Evolutionary conservation across 257 asterid species (phyloP).

Genomic region (Gardenia jasminoides): DNA sequence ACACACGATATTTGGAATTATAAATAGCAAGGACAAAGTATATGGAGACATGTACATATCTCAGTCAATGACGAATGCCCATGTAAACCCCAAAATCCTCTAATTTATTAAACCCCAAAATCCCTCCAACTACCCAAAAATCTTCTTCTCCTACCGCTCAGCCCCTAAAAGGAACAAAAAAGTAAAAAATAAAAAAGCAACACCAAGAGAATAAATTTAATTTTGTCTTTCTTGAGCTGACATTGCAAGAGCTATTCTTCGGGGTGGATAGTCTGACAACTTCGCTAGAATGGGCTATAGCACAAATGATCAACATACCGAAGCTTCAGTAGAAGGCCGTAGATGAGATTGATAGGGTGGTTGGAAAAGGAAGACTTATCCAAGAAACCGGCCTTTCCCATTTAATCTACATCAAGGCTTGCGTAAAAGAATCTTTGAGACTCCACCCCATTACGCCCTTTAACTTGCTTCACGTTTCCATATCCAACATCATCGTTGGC

Average conservation of each 20-base stretch:
- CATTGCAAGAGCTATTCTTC: conserved; percentile 19
- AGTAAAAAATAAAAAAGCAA: too few species aligned
- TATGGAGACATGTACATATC: too few species aligned
- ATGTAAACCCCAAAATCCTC: too few species aligned
- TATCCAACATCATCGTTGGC: neutral
- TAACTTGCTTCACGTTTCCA: conserved; percentile 6
- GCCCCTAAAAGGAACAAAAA: too few species aligned
- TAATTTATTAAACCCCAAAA: too few species aligned
- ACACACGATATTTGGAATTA: too few species aligned
- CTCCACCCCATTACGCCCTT: conserved; percentile 17
- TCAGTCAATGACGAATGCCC: too few species aligned
- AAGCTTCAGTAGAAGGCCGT: neutral
- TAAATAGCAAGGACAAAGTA: too few species aligned
- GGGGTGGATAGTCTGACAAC: conserved; percentile 18
- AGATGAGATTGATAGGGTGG: conserved; percentile 14
- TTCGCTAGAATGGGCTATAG: conserved; percentile 20
- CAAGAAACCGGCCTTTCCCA: conserved; percentile 16
- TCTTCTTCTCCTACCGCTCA: too few species aligned
- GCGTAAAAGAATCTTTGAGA: conserved; percentile 1
- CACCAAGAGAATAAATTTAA: too few species aligned
- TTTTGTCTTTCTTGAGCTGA: too few species aligned
- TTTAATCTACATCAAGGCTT: conserved; percentile 10
- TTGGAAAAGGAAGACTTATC: conserved; percentile 9
- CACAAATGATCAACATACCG: conserved; percentile 17
- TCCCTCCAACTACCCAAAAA: too few species aligned